phyloP scores from a whole-genome alignment of 352 stramenopile species.

The Phytopythium oedochilum region DNA sequence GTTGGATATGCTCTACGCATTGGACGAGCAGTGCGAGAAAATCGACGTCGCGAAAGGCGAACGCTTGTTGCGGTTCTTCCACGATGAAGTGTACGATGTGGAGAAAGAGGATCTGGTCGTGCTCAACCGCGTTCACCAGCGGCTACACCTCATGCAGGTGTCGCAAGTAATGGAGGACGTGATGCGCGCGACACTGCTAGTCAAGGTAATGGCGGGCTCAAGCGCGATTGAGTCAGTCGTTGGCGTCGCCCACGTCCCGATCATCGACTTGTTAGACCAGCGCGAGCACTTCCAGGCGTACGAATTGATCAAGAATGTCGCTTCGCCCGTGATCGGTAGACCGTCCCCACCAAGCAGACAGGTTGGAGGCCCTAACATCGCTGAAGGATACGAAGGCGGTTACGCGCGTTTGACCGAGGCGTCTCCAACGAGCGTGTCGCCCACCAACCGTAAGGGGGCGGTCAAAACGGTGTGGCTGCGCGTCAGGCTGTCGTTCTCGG shows the following conservation, averaged over 20 bases:
- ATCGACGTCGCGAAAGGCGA: slow-evolving; percentile 36
- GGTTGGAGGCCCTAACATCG: background rate
- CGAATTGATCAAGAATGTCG: slow-evolving; percentile 31
- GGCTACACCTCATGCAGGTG: slow-evolving; percentile 51
- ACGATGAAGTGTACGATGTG: slow-evolving; percentile 61
- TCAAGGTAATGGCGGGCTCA: slow-evolving; percentile 61
- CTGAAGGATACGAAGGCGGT: background rate
- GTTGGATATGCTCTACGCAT: slow-evolving; percentile 37
- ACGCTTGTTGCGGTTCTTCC: slow-evolving; percentile 47
- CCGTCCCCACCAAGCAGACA: background rate
- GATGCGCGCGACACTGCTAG: slow-evolving; percentile 43
- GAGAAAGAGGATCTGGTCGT: slow-evolving; percentile 49
- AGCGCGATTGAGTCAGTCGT: slow-evolving; percentile 41
- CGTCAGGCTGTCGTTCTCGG: slow-evolving; percentile 45
- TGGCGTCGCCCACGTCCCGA: slow-evolving; percentile 49
- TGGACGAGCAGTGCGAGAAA: slow-evolving; percentile 35
- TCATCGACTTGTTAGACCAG: slow-evolving; percentile 67
- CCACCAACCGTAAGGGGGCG: background rate
- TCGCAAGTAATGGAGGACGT: slow-evolving; percentile 55
- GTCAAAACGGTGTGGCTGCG: slow-evolving; percentile 33
- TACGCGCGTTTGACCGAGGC: background rate
- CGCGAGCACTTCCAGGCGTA: slow-evolving; percentile 55
- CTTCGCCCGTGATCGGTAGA: background rate
- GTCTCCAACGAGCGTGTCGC: background rate
- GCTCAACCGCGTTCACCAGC: slow-evolving; percentile 44